phyloP scores from a whole-genome alignment of 169 alveolate genomes.

The Plasmodium gonderi region DNA sequence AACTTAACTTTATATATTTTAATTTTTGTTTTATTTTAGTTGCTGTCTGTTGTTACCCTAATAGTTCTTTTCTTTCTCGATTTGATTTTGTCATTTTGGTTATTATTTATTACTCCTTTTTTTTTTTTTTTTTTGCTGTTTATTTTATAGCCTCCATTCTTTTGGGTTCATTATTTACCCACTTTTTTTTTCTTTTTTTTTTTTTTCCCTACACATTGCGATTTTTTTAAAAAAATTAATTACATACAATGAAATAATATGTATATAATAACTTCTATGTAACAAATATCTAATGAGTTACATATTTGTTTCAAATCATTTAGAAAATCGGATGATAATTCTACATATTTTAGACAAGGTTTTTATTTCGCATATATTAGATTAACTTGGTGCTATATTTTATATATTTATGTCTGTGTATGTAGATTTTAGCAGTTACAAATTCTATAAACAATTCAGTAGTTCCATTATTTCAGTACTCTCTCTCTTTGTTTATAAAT shows the following conservation, averaged over 20 bases:
- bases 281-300: background rate
- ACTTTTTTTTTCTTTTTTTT: background rate
- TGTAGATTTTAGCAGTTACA: too few species aligned
- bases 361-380: background rate
- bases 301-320: background rate
- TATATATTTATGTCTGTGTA: too few species aligned
- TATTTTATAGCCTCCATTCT: background rate
- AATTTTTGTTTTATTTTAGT: conserved; percentile 2
- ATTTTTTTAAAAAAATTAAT: background rate
- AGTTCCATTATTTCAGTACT: too few species aligned
- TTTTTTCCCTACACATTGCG: too few species aligned
- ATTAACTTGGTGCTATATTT: background rate
- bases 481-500: too few species aligned
- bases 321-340: background rate
- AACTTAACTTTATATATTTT: conserved; percentile 4
- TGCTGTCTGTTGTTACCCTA: background rate
- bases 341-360: background rate
- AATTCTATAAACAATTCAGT: too few species aligned
- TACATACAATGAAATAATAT: background rate
- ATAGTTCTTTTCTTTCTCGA: background rate
- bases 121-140: background rate
- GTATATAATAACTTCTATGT: background rate
- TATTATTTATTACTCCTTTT: too few species aligned
- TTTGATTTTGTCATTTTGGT: background rate
- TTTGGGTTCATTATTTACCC: background rate